Base-by-base conservation (phyloP, 2,329 filamentous ascomycete species). In the Akanthomyces dipterigenus region DNA sequence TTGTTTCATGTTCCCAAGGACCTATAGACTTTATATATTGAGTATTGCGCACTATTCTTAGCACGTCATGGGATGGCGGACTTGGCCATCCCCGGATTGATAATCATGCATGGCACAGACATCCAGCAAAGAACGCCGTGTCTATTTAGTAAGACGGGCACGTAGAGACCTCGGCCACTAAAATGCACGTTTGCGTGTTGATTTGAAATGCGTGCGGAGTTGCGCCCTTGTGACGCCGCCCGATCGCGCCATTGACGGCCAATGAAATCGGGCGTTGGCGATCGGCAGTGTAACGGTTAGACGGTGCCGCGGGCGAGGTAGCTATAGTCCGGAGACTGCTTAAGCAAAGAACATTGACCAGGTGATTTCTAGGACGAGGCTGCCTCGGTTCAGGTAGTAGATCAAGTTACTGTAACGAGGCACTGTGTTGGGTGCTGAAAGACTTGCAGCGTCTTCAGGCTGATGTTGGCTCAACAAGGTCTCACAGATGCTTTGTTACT, bases 11-110 rank as follows among this genome's bases (percentile, higher is more conserved):
- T 4, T 45, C 9, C n/a, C 9, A 14, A 28, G 6, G 36, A 14
- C 24, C 9, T 14, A n/a, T 18, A 18, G 5, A 16, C 34, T 18
- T 45, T 56, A 24, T 56, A 55, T 55, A 45, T 38, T 43, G 28
- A 38, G 14, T 28, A 45, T 55, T 48, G 63, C 63, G 12, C 24
- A 20, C 48, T 16, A 12, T 63, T 63, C 64, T 55, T 55, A 69
- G 66, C 67, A 70, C 68, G 67, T 60, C 65, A 71, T 69, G 42
- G 40, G 46, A 28, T 51, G 46, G 57, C 60, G 61, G 49, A 61
- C 50, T 57, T 53, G 56, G 49, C 40, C 42, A 62, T 43, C 38
- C 36, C 26, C 20, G 55, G 66, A 68, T 68, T 68, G 65, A 67
- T 69, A 69, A 68, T 65, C 68, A 64, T 48, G 14, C 34, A 63